Conservation (phyloP, 331 rosid genomes). For the Ulmus americana region DNA sequence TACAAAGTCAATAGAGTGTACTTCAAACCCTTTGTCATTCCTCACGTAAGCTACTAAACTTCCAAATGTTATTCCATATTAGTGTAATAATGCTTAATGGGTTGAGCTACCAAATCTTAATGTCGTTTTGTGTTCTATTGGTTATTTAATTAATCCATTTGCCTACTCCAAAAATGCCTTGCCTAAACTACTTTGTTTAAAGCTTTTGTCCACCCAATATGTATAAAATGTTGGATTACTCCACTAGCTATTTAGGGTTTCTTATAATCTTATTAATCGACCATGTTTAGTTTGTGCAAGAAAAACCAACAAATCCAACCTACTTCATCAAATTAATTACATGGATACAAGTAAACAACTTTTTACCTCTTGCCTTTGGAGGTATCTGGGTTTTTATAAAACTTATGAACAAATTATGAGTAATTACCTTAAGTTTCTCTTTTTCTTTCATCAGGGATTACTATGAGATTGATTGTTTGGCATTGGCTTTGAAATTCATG, state of each 20-base stretch:
- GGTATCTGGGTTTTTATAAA: too few species aligned
- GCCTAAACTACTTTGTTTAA: not conserved
- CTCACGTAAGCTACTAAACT: conserved; percentile 38
- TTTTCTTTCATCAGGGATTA: too few species aligned
- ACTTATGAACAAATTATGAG: too few species aligned
- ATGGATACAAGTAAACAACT: conserved; percentile 17
- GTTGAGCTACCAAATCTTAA: conserved; percentile 58
- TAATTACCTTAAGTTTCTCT: too few species aligned
- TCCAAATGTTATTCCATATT: not conserved
- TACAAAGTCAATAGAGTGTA: conserved; percentile 47
- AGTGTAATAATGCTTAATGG: conserved; percentile 26
- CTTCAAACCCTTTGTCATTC: conserved; percentile 36
- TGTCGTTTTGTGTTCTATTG: conserved; percentile 47
- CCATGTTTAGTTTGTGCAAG: conserved; percentile 15
- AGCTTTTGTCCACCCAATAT: conserved; percentile 33
- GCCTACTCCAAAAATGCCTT: conserved; percentile 40
- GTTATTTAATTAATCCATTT: conserved; percentile 28
- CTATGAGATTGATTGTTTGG: too few species aligned
- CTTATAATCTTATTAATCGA: conserved; percentile 9
- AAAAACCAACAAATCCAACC: conserved; percentile 26
- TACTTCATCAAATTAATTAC: conserved; percentile 18
- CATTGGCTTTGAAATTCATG: too few species aligned
- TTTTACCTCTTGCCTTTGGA: too few species aligned
- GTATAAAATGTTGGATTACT: conserved; percentile 24
- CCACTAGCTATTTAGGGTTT: conserved; percentile 6